Evolutionary conservation across 139 green algal genomes (phyloP).

Genomic region (Volvox africanus): DNA sequence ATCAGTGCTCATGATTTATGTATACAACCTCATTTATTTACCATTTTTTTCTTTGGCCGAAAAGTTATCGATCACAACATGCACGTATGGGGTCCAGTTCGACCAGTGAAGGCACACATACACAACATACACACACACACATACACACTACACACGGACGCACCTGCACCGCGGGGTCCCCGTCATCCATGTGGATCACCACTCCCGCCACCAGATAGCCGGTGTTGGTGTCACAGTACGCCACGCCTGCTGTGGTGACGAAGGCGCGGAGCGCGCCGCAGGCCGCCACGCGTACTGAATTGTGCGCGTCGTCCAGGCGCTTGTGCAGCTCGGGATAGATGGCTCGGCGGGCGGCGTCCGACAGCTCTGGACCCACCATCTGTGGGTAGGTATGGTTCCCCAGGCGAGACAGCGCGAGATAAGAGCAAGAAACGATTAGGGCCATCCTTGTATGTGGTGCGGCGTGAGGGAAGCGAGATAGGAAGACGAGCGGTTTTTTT

Average conservation of each 20-base stretch:
- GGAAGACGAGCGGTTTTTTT: too few relatives aligned
- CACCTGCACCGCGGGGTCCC: slow-evolving; percentile 68
- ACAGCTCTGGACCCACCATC: slow-evolving; percentile 49
- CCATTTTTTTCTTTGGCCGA: too few relatives aligned
- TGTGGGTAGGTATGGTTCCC: neutral
- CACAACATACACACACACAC: too few relatives aligned
- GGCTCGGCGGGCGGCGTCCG: slow-evolving; percentile 63
- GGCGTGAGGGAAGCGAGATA: too few relatives aligned
- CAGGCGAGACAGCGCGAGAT: too few relatives aligned
- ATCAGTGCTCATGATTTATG: too few relatives aligned
- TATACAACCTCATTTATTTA: too few relatives aligned
- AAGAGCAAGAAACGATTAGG: too few relatives aligned
- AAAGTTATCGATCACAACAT: too few relatives aligned
- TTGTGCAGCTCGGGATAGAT: slow-evolving; percentile 87
- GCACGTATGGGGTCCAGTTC: too few relatives aligned
- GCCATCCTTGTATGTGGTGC: too few relatives aligned
- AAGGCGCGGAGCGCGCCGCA: slow-evolving; percentile 64
- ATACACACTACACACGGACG: neutral
- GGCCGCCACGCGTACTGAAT: slow-evolving; percentile 64
- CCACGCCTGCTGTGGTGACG: slow-evolving; percentile 43
- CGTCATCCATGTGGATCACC: slow-evolving; percentile 89
- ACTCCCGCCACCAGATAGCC: slow-evolving; percentile 76
- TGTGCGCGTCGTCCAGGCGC: slow-evolving; percentile 87
- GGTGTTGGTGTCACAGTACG: slow-evolving; percentile 78
- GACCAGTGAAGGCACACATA: too few relatives aligned